Evolutionary conservation across 2,329 filamentous ascomycete species (phyloP), one percentile per base, ranked within the genome.

Genomic region (Penicillium sp.): DNA sequence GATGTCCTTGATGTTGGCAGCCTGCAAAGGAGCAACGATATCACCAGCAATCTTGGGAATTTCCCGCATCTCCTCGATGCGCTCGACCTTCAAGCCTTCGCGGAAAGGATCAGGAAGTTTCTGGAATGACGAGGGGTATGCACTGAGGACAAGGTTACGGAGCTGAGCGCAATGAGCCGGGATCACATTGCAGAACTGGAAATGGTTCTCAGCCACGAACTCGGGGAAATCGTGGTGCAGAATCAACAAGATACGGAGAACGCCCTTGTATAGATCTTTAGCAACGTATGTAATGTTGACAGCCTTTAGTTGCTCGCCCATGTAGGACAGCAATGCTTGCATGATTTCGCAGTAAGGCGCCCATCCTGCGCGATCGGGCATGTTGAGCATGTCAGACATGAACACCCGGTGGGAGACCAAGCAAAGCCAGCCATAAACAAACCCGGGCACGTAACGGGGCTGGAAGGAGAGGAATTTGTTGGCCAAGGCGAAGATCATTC

Each of bases 161-260:
- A 97, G 80, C 72, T 97, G 94, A 16, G 87, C 86, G 73, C 90
- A 94, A 67, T 94, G 88, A 48, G 86, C 84, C 1, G 92, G 90
- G 55, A 97, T 88, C 66, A 85, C 86, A 64, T 89, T 87, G 75
- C 88, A 91, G 50, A 99, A 84, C 62, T 86, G 84, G 62, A 90
- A 85, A 68, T 96, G 90, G 71, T 96, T 91, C 64, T 92, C 90
- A 6, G 90, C 88, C 40, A 99, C 77, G 72, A 96, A 99, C 54
- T 97, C 91, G 0, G 93, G 89, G 73, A 91, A 97, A 72, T 99
- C 94, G 68, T 97, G 94, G 63, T 96, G 90, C 50, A 99, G 78
- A 50, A 96, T 83, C 34, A 96, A 78, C 52, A 97, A 77, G 56
- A 97, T 83, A 68, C 95, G 91, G 46, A 96, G 78, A 1, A 89